Base-by-base conservation (phyloP, 768 basidiomycete species). In the Hericium erinaceus region DNA sequence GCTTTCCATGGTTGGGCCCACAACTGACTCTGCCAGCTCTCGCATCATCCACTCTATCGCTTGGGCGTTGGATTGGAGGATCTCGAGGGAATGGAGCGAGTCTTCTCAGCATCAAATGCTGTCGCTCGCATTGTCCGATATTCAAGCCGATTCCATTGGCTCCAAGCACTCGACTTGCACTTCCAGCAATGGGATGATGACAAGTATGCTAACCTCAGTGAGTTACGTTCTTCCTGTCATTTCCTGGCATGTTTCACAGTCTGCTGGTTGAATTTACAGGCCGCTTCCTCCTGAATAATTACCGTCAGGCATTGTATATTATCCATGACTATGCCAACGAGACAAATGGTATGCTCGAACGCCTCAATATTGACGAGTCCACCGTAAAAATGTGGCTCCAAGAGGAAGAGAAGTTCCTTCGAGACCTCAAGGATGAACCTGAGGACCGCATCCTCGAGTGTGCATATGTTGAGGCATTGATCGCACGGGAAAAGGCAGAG, bases 1-100 rank as follows among this genome's bases (percentile, higher is more conserved):
- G 55, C 55, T 7, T 56, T 56, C 11, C 55, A 56, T n/a, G 26
- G 55, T 24, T 56, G 26, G 13, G 55, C 46, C 4, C 55, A 56
- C 46, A 56, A 56, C 16, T 24, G 55, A 9, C 6, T 16, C 12
- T 56, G 55, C 44, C 55, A 56, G 18, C 46, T 56, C 3, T 5
- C 26, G 12, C 33, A 28, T 28, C 55, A 56, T 26, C 44, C 44
- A 5, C 46, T 56, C 28, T 56, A 56, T 33, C 22, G 18, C 11
- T 3, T 6, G 5, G 55, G 46, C 13, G 13, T 28, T 4, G 55
- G 55, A 7, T 11, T 56, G 6, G 55, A 56, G 28, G 55, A 56
- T 39, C 55, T 56, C 5, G 26, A 33, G 44, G 40, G 39, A 12
- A 44, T 39, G 18, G 55, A 56, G 46, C 41, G 55, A 8, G 15